phyloP scores from a whole-genome alignment of 2,329 filamentous ascomycete species.

The Cadophora sp. region DNA sequence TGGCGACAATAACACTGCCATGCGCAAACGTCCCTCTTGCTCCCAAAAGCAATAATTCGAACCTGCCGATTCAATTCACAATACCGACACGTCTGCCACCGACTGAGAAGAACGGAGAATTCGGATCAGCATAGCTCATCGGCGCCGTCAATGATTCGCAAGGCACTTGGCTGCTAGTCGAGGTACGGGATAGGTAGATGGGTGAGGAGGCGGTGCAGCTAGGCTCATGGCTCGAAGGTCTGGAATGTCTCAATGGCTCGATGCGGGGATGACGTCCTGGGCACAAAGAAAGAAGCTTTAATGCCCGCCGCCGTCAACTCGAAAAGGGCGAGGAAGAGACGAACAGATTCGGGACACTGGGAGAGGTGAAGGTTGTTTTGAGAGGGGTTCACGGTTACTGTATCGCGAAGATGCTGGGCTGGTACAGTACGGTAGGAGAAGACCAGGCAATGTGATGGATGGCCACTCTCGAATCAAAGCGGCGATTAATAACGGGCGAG shows the following conservation, averaged over 20 bases:
- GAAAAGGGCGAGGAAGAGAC: background rate
- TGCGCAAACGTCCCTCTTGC: constrained; percentile 1
- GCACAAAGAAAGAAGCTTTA: constrained; percentile 3
- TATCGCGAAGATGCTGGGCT: constrained; percentile 1
- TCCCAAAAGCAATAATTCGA: constrained; percentile 7
- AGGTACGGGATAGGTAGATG: constrained; percentile 14
- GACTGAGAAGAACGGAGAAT: constrained; percentile 5
- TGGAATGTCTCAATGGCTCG: background rate
- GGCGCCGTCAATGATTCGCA: background rate
- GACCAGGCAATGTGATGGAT: background rate
- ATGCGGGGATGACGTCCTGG: constrained; percentile 9
- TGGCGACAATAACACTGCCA: constrained; percentile 6
- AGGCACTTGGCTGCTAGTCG: constrained; percentile 11
- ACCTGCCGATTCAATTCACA: constrained; percentile 2
- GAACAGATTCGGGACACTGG: background rate
- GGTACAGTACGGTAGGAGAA: no score
- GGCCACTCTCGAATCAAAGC: background rate
- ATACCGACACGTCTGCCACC: constrained; percentile 10
- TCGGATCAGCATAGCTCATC: constrained; percentile 24
- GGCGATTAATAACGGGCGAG: constrained; percentile 6
- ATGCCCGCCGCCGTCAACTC: constrained; percentile 11
- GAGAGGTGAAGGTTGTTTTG: background rate
- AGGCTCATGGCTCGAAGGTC: constrained; percentile 5
- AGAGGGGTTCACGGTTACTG: background rate
- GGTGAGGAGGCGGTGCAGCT: constrained; percentile 12